Conservation (phyloP, 1,284 basidiomycete species). For the Irpex sp. region DNA sequence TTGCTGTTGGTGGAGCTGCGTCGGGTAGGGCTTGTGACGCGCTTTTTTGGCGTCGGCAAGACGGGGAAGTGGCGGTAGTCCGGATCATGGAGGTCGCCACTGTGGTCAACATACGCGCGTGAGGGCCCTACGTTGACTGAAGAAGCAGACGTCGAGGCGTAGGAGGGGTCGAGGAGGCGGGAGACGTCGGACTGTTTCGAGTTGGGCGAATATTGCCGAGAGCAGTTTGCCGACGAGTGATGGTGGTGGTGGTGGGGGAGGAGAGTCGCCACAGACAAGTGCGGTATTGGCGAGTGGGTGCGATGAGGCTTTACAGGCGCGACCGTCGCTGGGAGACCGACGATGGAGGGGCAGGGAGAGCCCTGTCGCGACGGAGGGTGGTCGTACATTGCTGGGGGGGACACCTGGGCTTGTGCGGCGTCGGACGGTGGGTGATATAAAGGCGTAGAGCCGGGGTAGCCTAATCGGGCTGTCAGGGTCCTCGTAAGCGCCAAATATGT, state of each 20-base stretch:
- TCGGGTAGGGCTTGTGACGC: conserved; percentile 16
- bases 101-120: conserved; percentile 52
- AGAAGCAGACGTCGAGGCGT: conserved; percentile 41
- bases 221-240: conserved; percentile 3
- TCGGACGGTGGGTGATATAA: background rate
- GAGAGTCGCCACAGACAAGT: conserved; percentile 22
- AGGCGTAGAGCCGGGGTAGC: background rate
- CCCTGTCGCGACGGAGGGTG: conserved; percentile 5
- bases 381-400: conserved; percentile 14
- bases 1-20: conserved; percentile 13
- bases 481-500: background rate
- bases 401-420: background rate
- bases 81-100: conserved; percentile 63
- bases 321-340: background rate
- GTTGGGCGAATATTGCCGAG: conserved; percentile 30
- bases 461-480: background rate
- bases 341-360: background rate
- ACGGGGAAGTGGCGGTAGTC: conserved; percentile 63
- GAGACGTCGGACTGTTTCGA: conserved; percentile 48
- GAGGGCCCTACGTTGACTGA: conserved; percentile 32
- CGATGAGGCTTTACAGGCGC: conserved; percentile 15
- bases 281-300: conserved; percentile 22
- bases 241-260: conserved; percentile 18
- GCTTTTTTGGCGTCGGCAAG: conserved; percentile 22
- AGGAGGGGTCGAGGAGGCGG: conserved; percentile 61